Conservation (phyloP, 768 basidiomycete genomes). For the Candolleomyces eurysporus region DNA sequence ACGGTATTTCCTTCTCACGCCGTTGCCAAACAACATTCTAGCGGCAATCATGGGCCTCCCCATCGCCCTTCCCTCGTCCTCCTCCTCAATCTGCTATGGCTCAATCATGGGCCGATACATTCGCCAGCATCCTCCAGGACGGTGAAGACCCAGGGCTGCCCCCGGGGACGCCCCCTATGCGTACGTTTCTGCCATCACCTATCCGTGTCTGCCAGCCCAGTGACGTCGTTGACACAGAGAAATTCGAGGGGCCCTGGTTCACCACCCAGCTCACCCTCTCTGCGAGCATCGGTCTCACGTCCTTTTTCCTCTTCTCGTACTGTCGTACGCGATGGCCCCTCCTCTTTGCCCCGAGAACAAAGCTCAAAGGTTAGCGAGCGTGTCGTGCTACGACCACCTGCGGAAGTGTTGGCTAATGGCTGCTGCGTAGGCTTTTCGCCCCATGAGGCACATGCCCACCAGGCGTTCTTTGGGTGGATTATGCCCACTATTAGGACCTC, state of each 20-base stretch:
- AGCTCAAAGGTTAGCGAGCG: conserved; percentile 73
- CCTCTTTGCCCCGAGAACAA: conserved; percentile 89
- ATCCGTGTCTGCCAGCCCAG: conserved; percentile 2
- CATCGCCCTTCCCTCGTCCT: neutral
- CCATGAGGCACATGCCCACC: conserved; percentile 85
- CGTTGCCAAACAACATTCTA: neutral
- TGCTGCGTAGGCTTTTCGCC: conserved; percentile 75
- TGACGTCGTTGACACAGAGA: conserved; percentile 40
- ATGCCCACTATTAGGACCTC: conserved; percentile 87
- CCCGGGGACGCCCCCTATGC: conserved; percentile 63
- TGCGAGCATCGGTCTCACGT: conserved; percentile 67
- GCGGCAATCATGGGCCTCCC: neutral
- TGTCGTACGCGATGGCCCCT: conserved; percentile 86
- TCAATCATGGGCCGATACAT: conserved; percentile 11
- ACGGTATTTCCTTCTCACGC: conserved; percentile 2
- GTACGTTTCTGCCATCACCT: conserved; percentile 33
- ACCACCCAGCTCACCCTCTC: conserved; percentile 85
- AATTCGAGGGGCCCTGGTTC: conserved; percentile 94
- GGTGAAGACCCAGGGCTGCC: conserved; percentile 46
- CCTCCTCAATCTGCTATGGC: neutral
- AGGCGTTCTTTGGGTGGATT: conserved; percentile 94
- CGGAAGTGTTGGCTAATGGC: conserved; percentile 8
- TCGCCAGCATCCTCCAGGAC: conserved; percentile 24
- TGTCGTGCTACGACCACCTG: neutral
- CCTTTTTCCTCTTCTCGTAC: conserved; percentile 88